Evolutionary conservation across 2,329 filamentous ascomycete species (phyloP).

Genomic region (Hypomyces rosellus): DNA sequence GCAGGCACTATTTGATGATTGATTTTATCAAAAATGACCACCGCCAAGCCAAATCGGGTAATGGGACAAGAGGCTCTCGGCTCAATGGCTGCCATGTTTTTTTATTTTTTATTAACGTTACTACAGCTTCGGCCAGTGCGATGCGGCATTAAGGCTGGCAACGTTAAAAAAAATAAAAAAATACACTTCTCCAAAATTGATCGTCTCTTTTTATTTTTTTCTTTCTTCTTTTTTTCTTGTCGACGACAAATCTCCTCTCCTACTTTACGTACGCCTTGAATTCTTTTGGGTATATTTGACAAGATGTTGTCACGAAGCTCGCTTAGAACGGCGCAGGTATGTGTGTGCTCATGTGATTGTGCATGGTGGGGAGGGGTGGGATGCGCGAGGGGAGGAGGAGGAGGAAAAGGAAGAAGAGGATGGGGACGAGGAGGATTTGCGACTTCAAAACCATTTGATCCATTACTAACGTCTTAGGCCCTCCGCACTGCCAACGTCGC

Average conservation of each 20-base stretch:
- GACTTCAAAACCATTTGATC: conserved; percentile 17
- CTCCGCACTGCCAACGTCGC: conserved; percentile 45
- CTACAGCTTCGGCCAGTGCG: conserved; percentile 1
- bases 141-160: no score
- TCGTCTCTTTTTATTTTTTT: conserved; percentile 5
- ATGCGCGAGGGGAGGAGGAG: neutral
- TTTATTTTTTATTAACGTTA: conserved; percentile 2
- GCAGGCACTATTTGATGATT: no score
- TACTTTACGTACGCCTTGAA: conserved; percentile 8
- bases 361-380: neutral
- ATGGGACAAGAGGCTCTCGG: conserved; percentile 7
- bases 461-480: conserved; percentile 32
- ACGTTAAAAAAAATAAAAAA: no score
- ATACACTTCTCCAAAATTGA: neutral
- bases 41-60: conserved; percentile 1
- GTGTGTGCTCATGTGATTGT: conserved; percentile 20
- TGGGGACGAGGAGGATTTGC: neutral
- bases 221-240: conserved; percentile 2
- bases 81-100: conserved; percentile 4
- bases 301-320: conserved; percentile 56
- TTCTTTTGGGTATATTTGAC: conserved; percentile 9
- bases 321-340: conserved; percentile 51
- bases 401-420: neutral
- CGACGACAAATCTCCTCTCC: conserved; percentile 18
- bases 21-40: no score